Conservation (phyloP, 331 rosid genomes). For the Quercus tomentella region DNA sequence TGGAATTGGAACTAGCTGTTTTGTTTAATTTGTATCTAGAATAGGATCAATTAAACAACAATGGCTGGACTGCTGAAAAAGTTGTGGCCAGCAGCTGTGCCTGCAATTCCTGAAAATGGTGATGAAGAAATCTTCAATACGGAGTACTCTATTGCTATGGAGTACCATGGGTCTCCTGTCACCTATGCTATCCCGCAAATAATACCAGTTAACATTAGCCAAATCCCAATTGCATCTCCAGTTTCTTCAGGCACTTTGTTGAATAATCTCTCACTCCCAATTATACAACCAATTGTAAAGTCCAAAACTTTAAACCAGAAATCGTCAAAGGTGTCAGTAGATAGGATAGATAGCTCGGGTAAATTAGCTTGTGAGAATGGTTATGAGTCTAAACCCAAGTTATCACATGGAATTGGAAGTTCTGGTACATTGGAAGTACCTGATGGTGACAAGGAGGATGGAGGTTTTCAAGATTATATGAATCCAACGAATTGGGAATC, state of each 20-base stretch:
- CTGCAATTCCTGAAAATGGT: slow-evolving; percentile 22
- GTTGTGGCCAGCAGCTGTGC: slow-evolving; percentile 22
- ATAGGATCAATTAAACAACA: not conserved
- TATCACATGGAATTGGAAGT: slow-evolving; percentile 17
- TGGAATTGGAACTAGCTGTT: not conserved
- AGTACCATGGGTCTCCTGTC: slow-evolving; percentile 69
- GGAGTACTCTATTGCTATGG: slow-evolving; percentile 71
- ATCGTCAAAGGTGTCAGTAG: not conserved
- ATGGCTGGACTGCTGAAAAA: slow-evolving; percentile 62
- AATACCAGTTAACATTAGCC: slow-evolving; percentile 50
- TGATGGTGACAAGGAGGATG: slow-evolving; percentile 18
- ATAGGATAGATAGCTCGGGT: not conserved
- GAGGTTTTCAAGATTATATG: slow-evolving; percentile 27
- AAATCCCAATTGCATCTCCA: slow-evolving; percentile 58
- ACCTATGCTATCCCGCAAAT: slow-evolving; percentile 58
- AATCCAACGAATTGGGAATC: slow-evolving; percentile 33
- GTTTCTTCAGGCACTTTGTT: slow-evolving; percentile 39
- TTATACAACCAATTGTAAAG: slow-evolving; percentile 62
- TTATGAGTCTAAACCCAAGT: not conserved
- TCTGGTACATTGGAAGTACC: slow-evolving; percentile 8
- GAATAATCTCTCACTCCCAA: slow-evolving; percentile 42
- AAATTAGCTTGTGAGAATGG: slow-evolving; percentile 1
- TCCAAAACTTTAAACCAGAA: not conserved
- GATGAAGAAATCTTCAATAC: slow-evolving; percentile 21
- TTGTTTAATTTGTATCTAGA: not conserved